These are phyloP conservation scores for Pelargonium nanum DNA, from an alignment of 345 rosid species.

Conservation along the genomic window DNA sequence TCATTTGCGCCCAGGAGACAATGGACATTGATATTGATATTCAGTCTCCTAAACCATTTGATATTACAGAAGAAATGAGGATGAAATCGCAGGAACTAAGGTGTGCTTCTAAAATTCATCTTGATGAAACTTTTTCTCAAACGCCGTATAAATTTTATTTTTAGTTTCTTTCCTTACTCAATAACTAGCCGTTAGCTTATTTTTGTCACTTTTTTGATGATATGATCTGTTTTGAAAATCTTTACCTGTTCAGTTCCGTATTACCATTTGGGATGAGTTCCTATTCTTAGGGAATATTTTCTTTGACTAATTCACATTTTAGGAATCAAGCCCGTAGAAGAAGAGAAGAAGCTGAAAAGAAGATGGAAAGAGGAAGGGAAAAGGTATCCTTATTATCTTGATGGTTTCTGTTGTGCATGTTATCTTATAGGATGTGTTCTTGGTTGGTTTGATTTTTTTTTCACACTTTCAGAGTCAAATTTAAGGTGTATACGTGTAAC, in stretches of 20 bases:
- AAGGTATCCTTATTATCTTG: conserved; percentile 34
- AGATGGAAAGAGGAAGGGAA: conserved; percentile 44
- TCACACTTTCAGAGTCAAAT: not conserved
- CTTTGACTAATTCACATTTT: conserved; percentile 9
- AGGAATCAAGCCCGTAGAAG: conserved; percentile 41
- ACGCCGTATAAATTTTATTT: no score
- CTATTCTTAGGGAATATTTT: conserved; percentile 5
- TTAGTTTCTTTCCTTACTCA: no score
- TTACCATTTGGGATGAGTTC: not conserved
- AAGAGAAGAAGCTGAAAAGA: conserved; percentile 37
- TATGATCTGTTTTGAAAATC: not conserved
- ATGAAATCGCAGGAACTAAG: conserved; percentile 42
- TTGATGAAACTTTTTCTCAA: not conserved
- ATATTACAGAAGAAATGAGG: conserved; percentile 32
- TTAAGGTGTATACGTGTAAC: not conserved
- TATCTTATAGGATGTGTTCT: not conserved
- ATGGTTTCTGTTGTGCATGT: not conserved
- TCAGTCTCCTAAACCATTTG: conserved; percentile 37
- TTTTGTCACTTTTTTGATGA: no score
- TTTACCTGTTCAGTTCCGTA: conserved; percentile 1
- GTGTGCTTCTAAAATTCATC: conserved; percentile 21
- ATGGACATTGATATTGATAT: conserved; percentile 63
- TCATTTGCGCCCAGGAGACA: conserved; percentile 32
- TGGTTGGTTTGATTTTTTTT: not conserved
- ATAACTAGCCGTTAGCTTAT: no score